A percentile compares a stretch with the other conserved stretches of the same genome.
Conservation (phyloP, 2,329 filamentous ascomycete species). For the Leptographium flavum region DNA sequence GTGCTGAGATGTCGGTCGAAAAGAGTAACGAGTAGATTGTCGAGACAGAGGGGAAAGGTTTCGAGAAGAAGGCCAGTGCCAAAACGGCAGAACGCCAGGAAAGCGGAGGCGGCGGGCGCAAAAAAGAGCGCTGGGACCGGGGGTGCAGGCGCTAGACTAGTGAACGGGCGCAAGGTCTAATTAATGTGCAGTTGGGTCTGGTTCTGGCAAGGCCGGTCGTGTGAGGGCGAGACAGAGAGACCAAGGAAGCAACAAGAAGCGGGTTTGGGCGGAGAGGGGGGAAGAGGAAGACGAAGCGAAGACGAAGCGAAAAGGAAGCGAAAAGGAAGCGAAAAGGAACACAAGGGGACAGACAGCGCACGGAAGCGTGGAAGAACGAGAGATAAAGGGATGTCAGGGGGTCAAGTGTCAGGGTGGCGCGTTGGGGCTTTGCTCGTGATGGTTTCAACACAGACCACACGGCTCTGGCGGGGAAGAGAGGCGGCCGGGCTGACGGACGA, state of each 20-base stretch:
- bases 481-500: background rate
- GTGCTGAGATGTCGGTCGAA: no score
- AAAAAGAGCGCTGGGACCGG: background rate
- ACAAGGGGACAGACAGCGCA: no score
- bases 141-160: background rate
- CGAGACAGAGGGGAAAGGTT: background rate
- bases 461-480: background rate
- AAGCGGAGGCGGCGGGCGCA: background rate
- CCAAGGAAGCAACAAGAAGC: background rate
- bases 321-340: no score
- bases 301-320: background rate
- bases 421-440: background rate
- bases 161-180: background rate
- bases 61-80: background rate
- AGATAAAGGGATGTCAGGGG: conserved; percentile 2
- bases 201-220: background rate
- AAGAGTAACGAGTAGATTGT: no score
- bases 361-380: no score
- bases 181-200: background rate
- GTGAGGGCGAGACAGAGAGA: background rate
- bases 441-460: background rate
- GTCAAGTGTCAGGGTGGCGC: background rate
- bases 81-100: background rate
- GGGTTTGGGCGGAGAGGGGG: background rate
- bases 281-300: background rate